A percentile compares a stretch with the other conserved stretches of the same genome.
Conservation (phyloP, 345 rosid genomes). For the Pugionium dolabratum region DNA sequence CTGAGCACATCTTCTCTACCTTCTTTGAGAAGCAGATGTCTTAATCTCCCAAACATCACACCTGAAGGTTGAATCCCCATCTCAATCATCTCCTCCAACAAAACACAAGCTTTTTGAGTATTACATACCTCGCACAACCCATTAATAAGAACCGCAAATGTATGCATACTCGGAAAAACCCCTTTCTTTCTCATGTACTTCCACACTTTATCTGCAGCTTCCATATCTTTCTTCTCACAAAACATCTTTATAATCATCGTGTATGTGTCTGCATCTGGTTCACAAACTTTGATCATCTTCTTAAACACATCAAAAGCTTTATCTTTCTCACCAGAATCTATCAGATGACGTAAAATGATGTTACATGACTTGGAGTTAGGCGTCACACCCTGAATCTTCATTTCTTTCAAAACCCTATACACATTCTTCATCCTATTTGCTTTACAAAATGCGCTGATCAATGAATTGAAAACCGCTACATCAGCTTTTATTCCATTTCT, state of each 20-base stretch:
- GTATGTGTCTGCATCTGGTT: conserved; percentile 87
- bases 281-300: conserved; percentile 75
- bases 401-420: conserved; percentile 69
- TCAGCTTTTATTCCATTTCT: conserved; percentile 65
- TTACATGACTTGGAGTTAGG: conserved; percentile 83
- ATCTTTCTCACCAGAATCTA: conserved; percentile 59
- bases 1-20: conserved; percentile 83
- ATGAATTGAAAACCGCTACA: conserved; percentile 72
- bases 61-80: conserved; percentile 78
- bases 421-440: conserved; percentile 65
- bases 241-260: conserved; percentile 97
- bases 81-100: conserved; percentile 88
- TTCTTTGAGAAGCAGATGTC: conserved; percentile 75
- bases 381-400: conserved; percentile 57
- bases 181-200: conserved; percentile 70
- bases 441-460: conserved; percentile 79
- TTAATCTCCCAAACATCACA: conserved; percentile 69
- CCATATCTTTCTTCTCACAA: conserved; percentile 56
- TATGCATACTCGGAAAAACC: conserved; percentile 84
- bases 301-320: conserved; percentile 73
- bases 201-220: conserved; percentile 77
- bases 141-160: conserved; percentile 68
- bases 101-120: conserved; percentile 59
- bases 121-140: conserved; percentile 69
- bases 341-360: conserved; percentile 61